Conservation (phyloP, 2,329 filamentous ascomycete species). For the Fusarium nanum region DNA sequence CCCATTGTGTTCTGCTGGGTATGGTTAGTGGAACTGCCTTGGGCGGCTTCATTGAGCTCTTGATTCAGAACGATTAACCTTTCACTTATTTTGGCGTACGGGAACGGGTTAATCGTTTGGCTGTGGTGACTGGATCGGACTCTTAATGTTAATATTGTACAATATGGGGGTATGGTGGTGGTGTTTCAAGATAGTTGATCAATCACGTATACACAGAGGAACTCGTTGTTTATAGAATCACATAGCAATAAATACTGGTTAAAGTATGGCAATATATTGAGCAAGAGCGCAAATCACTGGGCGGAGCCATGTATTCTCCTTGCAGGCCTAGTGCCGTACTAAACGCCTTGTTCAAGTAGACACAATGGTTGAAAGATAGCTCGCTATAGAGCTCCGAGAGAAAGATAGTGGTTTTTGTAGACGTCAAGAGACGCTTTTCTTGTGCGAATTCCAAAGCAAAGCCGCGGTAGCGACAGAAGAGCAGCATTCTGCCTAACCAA, state of each 20-base stretch:
- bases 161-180: not conserved
- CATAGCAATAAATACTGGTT: not conserved
- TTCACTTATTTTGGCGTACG: not conserved
- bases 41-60: not conserved
- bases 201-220: not conserved
- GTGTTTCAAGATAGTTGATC: not conserved
- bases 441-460: not conserved
- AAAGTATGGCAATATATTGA: not conserved
- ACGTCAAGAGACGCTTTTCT: not conserved
- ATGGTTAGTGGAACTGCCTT: slow-evolving; percentile 47
- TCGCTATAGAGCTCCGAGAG: not conserved
- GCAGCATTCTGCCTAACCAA: slow-evolving; percentile 14
- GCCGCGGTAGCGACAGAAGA: slow-evolving; percentile 26
- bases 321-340: not conserved
- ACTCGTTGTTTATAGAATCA: not conserved
- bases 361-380: not conserved
- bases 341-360: not conserved
- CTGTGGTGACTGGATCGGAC: not conserved
- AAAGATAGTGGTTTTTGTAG: not conserved
- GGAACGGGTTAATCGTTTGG: not conserved
- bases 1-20: slow-evolving; percentile 56
- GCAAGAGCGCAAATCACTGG: not conserved
- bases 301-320: not conserved
- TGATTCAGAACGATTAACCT: not conserved
- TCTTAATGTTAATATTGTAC: not conserved